Conservation (phyloP, 768 basidiomycete species). For the Ramaria rubella region DNA sequence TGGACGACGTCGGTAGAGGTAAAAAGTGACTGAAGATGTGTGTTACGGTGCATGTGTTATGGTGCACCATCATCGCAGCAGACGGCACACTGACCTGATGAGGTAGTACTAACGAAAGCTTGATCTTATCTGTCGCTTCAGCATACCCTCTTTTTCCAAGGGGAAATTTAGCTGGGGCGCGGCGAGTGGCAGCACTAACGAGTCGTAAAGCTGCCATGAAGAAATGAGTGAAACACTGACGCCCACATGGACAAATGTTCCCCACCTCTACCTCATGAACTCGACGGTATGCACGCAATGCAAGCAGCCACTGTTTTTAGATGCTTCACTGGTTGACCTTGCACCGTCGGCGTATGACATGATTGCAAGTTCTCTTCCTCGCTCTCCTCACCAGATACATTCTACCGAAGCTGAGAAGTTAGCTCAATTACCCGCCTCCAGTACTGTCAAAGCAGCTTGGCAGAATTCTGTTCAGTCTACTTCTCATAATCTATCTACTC, state of each 20-base stretch:
- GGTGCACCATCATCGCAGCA: conserved; percentile 5
- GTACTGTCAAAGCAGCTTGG: conserved; percentile 57
- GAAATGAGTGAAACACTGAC: not conserved
- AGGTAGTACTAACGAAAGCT: conserved; percentile 88
- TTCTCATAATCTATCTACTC: conserved; percentile 41
- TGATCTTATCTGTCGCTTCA: conserved; percentile 84
- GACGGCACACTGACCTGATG: conserved; percentile 68
- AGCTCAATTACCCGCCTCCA: conserved; percentile 40
- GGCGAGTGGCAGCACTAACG: conserved; percentile 55
- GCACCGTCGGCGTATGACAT: conserved; percentile 84
- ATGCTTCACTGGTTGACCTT: conserved; percentile 85
- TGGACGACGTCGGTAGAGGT: conserved; percentile 87
- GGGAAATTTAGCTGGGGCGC: conserved; percentile 36
- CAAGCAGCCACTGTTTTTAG: conserved; percentile 87
- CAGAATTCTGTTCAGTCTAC: conserved; percentile 42
- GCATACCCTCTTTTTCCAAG: conserved; percentile 81
- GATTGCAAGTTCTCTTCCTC: conserved; percentile 64
- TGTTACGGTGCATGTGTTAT: not conserved
- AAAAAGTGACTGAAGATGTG: conserved; percentile 70
- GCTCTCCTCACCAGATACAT: conserved; percentile 35
- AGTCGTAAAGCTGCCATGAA: conserved; percentile 75
- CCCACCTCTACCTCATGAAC: not conserved
- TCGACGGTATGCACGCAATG: conserved; percentile 71
- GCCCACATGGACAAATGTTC: not conserved
- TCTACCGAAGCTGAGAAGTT: conserved; percentile 40